Conservation (phyloP, 768 basidiomycete genomes). For the Russula emetica region DNA sequence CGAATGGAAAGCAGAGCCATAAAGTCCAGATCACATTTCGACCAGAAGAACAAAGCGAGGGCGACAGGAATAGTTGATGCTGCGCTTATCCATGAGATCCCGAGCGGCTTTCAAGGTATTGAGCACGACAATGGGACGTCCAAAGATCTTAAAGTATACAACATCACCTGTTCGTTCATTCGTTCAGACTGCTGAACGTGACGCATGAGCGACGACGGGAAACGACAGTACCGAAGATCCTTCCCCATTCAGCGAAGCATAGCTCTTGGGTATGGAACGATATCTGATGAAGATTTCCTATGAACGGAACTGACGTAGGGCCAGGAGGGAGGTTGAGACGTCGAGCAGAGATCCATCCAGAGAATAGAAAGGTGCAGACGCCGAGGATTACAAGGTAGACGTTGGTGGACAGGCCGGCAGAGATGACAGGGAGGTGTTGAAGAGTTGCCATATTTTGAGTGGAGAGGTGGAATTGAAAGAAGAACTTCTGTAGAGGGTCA, state of each 20-base stretch:
- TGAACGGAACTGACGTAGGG: constrained; percentile 32
- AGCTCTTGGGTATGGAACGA: constrained; percentile 29
- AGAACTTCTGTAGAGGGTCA: background rate
- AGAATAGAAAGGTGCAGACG: constrained; percentile 24
- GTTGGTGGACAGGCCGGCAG: background rate
- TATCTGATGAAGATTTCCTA: constrained; percentile 35
- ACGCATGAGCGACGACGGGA: background rate
- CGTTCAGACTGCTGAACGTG: background rate
- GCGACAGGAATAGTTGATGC: constrained; percentile 35
- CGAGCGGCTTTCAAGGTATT: constrained; percentile 35
- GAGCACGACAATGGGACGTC: constrained; percentile 33
- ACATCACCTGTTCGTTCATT: constrained; percentile 32
- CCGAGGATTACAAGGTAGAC: constrained; percentile 5
- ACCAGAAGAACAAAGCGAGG: constrained; percentile 32
- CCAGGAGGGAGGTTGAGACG: constrained; percentile 32
- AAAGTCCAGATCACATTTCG: constrained; percentile 30
- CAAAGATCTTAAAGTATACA: constrained; percentile 33
- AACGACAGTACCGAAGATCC: constrained; percentile 32
- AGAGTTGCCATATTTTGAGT: constrained; percentile 2
- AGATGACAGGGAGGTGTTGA: background rate
- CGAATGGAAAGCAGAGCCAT: background rate
- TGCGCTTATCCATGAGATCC: constrained; percentile 37
- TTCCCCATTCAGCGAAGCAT: constrained; percentile 32
- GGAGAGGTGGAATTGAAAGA: constrained; percentile 3
- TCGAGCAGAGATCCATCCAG: constrained; percentile 24